Base-by-base conservation (phyloP, 1,284 basidiomycete genomes). In the Sanghuangporus weigelae region DNA sequence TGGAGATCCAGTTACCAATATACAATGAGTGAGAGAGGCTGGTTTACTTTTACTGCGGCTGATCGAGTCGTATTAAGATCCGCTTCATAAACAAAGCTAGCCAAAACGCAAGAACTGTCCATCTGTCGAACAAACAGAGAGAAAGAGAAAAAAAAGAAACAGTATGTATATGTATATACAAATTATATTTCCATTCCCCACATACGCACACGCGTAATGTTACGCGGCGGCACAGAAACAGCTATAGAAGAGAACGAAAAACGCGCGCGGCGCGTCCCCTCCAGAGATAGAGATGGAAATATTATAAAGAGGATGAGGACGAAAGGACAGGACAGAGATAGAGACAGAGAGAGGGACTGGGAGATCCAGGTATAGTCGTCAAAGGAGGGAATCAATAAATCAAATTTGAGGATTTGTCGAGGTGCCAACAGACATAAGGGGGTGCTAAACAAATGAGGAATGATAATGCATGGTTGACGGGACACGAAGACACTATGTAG, bases 361-460 rank as follows among this genome's bases (percentile, higher is more conserved):
- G 23, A 53, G 4, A 10, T 35, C 58, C 58, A 51, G 58, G 58
- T 51, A 60, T 60, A 51, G 35, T 40, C 58, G 36, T 51, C 26
- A 51, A 51, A 26, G 44, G 49, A 40, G 36, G 36, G 58, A 31
- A 49, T 50, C 49, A 60, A 60, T 26, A 39, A 49, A 61, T 12
- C 16, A n/a, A 19, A 46, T 14, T 16, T 14, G 44, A n/a, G 16
- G 44, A 19, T 46, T 19, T 31, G 26, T 31, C 26, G 26, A 4
- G 11, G 53, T 59, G 31, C 40, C 40, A 48, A 61, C 50, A 61
- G 23, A 26, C 40, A 26, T 19, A 31, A 48, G 21, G 49, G 42
- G 51, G 19, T 57, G 62, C 54, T n/a, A 61, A 31, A 26, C 48
- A 61, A 53, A 23, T 40, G 57, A 38, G n/a, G 21, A 21, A 46